phyloP scores from a whole-genome alignment of 148 eudicot species.

The Rhododendron simsii region DNA sequence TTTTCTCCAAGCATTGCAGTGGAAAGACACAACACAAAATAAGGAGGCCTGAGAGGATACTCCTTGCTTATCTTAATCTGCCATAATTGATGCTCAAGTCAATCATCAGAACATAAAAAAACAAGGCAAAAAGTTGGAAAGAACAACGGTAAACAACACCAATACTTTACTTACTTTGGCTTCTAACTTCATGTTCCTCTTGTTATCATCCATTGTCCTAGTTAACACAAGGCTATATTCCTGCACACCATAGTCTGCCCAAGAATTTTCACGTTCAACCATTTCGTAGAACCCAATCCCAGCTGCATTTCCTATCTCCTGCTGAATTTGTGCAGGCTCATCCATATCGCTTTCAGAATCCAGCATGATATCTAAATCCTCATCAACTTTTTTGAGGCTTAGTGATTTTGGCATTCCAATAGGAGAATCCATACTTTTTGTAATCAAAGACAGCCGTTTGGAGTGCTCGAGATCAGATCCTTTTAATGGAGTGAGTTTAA shows the following conservation, averaged over 20 bases:
- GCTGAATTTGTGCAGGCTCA: conserved; percentile 42
- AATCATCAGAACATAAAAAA: conserved; percentile 9
- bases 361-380: conserved; percentile 57
- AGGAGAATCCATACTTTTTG: conserved; percentile 51
- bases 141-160: conserved; percentile 8
- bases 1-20: conserved; percentile 35
- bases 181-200: conserved; percentile 52
- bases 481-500: conserved; percentile 26
- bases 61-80: conserved; percentile 81
- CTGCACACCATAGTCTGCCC: conserved; percentile 55
- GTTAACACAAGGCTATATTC: conserved; percentile 52
- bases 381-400: conserved; percentile 62
- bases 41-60: conserved; percentile 92
- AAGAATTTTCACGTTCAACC: conserved; percentile 39
- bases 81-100: conserved; percentile 18
- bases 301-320: conserved; percentile 29
- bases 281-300: conserved; percentile 4
- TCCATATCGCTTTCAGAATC: conserved; percentile 76
- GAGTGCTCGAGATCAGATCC: conserved; percentile 43
- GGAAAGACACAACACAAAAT: conserved; percentile 42
- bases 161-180: conserved; percentile 52
- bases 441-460: conserved; percentile 44
- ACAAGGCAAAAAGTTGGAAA: background rate
- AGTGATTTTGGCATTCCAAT: conserved; percentile 45
- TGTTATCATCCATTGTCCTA: conserved; percentile 34